Evolutionary conservation across 1,284 basidiomycete species (phyloP).

Genomic region (Heterobasidion irregulare): DNA sequence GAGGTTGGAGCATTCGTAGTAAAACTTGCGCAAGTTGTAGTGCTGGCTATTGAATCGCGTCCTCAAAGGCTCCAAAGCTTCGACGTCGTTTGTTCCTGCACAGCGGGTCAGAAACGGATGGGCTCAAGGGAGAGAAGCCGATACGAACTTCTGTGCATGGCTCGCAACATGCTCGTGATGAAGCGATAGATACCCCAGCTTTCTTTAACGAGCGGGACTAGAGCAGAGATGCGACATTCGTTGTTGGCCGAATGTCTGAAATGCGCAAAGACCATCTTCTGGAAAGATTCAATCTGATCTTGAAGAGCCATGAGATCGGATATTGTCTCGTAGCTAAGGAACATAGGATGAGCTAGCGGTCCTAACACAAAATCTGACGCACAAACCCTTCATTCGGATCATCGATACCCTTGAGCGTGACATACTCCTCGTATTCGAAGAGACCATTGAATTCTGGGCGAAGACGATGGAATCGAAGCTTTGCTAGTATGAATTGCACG

Average conservation of each 20-base stretch:
- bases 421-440: slow-evolving; percentile 96
- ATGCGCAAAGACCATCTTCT: slow-evolving; percentile 91
- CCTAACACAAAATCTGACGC: not conserved
- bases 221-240: slow-evolving; percentile 88
- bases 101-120: not conserved
- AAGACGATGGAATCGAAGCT: slow-evolving; percentile 88
- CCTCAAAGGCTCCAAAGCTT: slow-evolving; percentile 80
- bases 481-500: slow-evolving; percentile 90
- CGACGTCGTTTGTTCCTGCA: slow-evolving; percentile 78
- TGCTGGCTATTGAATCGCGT: slow-evolving; percentile 86
- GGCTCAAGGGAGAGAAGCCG: not conserved
- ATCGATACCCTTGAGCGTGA: slow-evolving; percentile 91
- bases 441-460: slow-evolving; percentile 94
- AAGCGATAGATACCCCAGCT: slow-evolving; percentile 97
- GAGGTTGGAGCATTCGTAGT: slow-evolving; percentile 96
- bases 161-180: slow-evolving; percentile 94
- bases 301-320: slow-evolving; percentile 92
- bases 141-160: slow-evolving; percentile 82
- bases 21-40: slow-evolving; percentile 87
- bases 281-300: slow-evolving; percentile 96
- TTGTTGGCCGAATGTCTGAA: slow-evolving; percentile 89
- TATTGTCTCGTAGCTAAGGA: slow-evolving; percentile 85
- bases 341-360: slow-evolving; percentile 5
- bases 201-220: slow-evolving; percentile 94
- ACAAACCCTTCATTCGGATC: slow-evolving; percentile 95